These are phyloP conservation scores for Fusarium domesticum DNA, from an alignment of 2,329 filamentous ascomycete genomes.

Conservation along the genomic window DNA sequence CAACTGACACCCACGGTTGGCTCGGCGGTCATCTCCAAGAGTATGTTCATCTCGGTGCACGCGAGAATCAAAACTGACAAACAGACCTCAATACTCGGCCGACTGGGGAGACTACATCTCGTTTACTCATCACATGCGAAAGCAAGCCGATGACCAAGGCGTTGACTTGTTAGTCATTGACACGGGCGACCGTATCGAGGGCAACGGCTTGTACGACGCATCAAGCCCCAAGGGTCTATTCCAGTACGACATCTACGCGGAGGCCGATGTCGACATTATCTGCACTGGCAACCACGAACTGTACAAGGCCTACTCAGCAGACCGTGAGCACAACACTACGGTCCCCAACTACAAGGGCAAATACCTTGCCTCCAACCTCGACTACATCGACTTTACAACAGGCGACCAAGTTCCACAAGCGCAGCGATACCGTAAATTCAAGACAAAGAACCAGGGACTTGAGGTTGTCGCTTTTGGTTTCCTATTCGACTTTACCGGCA, in stretches of 20 bases:
- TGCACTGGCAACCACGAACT: conserved; percentile 94
- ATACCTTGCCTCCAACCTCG: conserved; percentile 89
- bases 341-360: conserved; percentile 77
- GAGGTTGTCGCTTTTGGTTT: conserved; percentile 89
- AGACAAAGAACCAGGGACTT: conserved; percentile 83
- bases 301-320: conserved; percentile 75
- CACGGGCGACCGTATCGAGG: conserved; percentile 89
- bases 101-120: conserved; percentile 99
- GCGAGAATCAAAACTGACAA: conserved; percentile 5
- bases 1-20: conserved; percentile 96
- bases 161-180: conserved; percentile 90
- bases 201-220: conserved; percentile 90
- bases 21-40: conserved; percentile 90
- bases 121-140: conserved; percentile 78
- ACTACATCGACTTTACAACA: conserved; percentile 73
- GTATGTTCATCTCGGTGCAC: conserved; percentile 43
- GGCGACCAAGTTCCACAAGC: conserved; percentile 73
- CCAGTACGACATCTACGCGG: conserved; percentile 79
- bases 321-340: conserved; percentile 73
- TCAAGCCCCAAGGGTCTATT: conserved; percentile 85
- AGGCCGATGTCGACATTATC: conserved; percentile 80
- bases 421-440: conserved; percentile 82
- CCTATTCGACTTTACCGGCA: conserved; percentile 87
- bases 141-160: conserved; percentile 72
- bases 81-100: conserved; percentile 81